These are phyloP conservation scores for Peziza echinospora DNA, from an alignment of 495 filamentous ascomycete genomes.

Conservation along the genomic window DNA sequence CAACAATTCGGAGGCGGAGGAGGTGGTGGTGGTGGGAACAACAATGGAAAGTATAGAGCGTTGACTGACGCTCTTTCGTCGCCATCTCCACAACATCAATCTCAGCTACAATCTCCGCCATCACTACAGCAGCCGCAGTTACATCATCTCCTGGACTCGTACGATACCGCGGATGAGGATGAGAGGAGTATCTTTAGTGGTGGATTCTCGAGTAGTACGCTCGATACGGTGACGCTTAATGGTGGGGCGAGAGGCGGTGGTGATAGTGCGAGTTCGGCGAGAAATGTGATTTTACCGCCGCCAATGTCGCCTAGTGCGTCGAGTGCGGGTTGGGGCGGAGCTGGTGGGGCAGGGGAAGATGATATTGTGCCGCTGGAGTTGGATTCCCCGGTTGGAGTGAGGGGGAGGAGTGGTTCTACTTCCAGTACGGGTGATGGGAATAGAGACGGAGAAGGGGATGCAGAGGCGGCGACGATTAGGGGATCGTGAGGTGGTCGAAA, in stretches of 20 bases:
- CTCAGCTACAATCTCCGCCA: no score
- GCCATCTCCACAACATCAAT: not conserved
- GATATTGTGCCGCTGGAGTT: slow-evolving; percentile 5
- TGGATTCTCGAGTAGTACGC: slow-evolving; percentile 12
- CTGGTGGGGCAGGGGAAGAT: no score
- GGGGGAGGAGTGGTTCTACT: not conserved
- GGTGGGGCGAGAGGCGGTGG: slow-evolving; percentile 12
- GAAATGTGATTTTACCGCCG: not conserved
- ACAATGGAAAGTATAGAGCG: slow-evolving; percentile 16
- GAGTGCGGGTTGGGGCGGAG: not conserved
- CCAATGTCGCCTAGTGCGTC: not conserved
- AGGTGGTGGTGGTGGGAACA: slow-evolving; percentile 1
- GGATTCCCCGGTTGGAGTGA: not conserved
- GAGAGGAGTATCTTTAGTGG: slow-evolving; percentile 18
- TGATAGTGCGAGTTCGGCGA: no score
- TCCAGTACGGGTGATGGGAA: not conserved
- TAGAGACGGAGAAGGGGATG: slow-evolving; percentile 1
- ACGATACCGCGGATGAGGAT: slow-evolving; percentile 18
- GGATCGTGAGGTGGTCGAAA: not conserved
- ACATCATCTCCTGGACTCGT: slow-evolving; percentile 12
- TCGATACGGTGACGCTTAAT: slow-evolving; percentile 4
- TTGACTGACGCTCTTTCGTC: slow-evolving; percentile 11
- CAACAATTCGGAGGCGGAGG: slow-evolving; percentile 1
- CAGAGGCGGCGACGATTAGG: not conserved
- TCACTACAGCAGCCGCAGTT: no score